These are phyloP conservation scores for Mycena maculata DNA, from an alignment of 768 basidiomycete species.

Conservation along the genomic window DNA sequence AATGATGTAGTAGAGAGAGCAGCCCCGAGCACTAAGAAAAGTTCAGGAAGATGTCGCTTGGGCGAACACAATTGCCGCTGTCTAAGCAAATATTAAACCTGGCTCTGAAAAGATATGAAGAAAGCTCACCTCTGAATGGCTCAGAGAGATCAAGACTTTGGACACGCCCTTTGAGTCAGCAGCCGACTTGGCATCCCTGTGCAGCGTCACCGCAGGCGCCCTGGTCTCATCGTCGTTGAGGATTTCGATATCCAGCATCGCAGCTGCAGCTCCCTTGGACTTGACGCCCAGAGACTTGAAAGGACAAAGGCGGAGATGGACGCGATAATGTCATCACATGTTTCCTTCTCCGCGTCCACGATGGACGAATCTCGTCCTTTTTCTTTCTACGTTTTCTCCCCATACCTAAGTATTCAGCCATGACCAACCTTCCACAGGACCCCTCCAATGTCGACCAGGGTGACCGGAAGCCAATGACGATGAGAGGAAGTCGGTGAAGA, in stretches of 20 bases:
- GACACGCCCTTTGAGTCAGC: conserved; percentile 80
- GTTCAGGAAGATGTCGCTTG: conserved; percentile 65
- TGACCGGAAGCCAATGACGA: no score
- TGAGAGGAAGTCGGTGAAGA: no score
- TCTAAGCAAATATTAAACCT: conserved; percentile 53
- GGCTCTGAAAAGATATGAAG: neutral
- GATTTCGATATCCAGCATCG: conserved; percentile 99
- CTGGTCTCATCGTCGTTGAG: conserved; percentile 78
- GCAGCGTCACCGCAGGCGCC: conserved; percentile 79
- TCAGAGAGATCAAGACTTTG: conserved; percentile 84
- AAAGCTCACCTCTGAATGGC: conserved; percentile 87
- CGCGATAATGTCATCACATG: conserved; percentile 97
- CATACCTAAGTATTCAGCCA: no score
- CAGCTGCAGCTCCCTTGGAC: conserved; percentile 91
- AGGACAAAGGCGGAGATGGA: conserved; percentile 90
- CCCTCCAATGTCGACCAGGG: no score
- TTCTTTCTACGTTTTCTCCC: no score
- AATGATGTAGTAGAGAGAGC: conserved; percentile 27
- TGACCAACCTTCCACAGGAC: no score
- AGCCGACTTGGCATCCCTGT: conserved; percentile 81
- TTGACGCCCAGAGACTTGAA: conserved; percentile 95
- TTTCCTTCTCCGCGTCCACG: no score
- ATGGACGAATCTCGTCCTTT: no score
- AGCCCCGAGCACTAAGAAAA: conserved; percentile 1
- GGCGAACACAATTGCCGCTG: conserved; percentile 88